Conservation (phyloP, 768 basidiomycete genomes). For the Mycena capillaripes region DNA sequence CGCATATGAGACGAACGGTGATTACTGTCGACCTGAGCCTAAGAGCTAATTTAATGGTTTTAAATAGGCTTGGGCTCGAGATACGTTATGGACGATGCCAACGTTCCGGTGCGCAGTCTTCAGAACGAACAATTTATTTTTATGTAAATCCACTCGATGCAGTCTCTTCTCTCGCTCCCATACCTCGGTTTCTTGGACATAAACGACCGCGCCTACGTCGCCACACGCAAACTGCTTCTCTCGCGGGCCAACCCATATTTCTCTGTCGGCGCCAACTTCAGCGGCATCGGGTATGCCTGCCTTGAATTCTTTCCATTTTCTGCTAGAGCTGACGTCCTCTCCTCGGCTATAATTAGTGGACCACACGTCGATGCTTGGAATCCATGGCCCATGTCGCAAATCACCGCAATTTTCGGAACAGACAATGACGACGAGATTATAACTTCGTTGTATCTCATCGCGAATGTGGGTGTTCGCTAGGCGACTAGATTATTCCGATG, state of each 20-base stretch:
- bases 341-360: conserved; percentile 58
- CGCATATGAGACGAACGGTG: conserved; percentile 84
- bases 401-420: conserved; percentile 80
- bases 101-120: conserved; percentile 75
- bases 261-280: conserved; percentile 63
- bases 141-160: not conserved
- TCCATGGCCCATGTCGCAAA: conserved; percentile 89
- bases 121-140: not conserved
- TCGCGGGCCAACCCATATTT: conserved; percentile 81
- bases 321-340: not conserved
- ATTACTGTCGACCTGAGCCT: conserved; percentile 37
- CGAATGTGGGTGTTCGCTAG: conserved; percentile 65
- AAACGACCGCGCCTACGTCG: conserved; percentile 68
- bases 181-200: conserved; percentile 84
- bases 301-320: not conserved
- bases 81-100: conserved; percentile 90
- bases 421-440: conserved; percentile 80
- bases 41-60: not conserved
- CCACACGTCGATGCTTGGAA: conserved; percentile 81
- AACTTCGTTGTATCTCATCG: conserved; percentile 71
- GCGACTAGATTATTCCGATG: too few species aligned
- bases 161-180: conserved; percentile 83
- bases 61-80: conserved; percentile 68
- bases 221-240: conserved; percentile 72
- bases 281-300: conserved; percentile 72